A percentile compares a stretch with the other conserved stretches of the same genome.
Conservation (phyloP, 176 grass and related monocot genomes). For the Musa schizocarpa region DNA sequence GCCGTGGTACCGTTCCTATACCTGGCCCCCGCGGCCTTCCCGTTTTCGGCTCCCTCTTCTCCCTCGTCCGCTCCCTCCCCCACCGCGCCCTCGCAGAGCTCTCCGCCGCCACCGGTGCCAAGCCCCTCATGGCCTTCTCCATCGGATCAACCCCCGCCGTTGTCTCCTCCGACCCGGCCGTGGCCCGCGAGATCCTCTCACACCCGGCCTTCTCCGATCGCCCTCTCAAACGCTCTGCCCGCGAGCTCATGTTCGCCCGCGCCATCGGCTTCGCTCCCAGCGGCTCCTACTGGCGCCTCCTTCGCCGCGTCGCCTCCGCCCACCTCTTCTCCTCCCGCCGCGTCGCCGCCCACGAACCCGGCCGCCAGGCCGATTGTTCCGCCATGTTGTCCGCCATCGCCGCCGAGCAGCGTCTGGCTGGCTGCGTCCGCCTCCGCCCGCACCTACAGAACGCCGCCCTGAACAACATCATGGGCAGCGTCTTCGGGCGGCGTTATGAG, state of each 20-base stretch:
- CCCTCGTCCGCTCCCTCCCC: slow-evolving; percentile 7
- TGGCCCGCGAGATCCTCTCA: slow-evolving; percentile 20
- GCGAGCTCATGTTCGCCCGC: slow-evolving; percentile 19
- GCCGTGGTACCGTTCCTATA: slow-evolving; percentile 1
- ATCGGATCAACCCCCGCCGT: slow-evolving; percentile 17
- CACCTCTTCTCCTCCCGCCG: slow-evolving; percentile 67
- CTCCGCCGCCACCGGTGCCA: background rate
- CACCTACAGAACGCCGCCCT: slow-evolving; percentile 58
- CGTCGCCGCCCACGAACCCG: slow-evolving; percentile 47
- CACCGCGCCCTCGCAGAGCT: slow-evolving; percentile 12
- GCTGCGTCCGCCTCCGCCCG: slow-evolving; percentile 30
- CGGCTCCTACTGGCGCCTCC: slow-evolving; percentile 43
- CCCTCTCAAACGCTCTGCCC: slow-evolving; percentile 14
- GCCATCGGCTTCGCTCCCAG: slow-evolving; percentile 14
- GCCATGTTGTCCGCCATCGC: slow-evolving; percentile 35
- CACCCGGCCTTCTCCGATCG: slow-evolving; percentile 9
- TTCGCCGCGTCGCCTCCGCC: slow-evolving; percentile 60
- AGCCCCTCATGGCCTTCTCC: slow-evolving; percentile 19
- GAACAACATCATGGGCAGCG: slow-evolving; percentile 81
- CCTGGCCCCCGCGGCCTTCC: slow-evolving; percentile 18
- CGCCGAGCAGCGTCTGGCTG: slow-evolving; percentile 19
- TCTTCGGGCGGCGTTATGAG: slow-evolving; percentile 53
- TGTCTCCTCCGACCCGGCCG: slow-evolving; percentile 4
- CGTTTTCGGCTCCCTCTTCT: slow-evolving; percentile 7
- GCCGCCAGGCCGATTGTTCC: slow-evolving; percentile 32